These are phyloP conservation scores for Lactifluus volemus DNA, from an alignment of 768 basidiomycete genomes.

Conservation along the genomic window DNA sequence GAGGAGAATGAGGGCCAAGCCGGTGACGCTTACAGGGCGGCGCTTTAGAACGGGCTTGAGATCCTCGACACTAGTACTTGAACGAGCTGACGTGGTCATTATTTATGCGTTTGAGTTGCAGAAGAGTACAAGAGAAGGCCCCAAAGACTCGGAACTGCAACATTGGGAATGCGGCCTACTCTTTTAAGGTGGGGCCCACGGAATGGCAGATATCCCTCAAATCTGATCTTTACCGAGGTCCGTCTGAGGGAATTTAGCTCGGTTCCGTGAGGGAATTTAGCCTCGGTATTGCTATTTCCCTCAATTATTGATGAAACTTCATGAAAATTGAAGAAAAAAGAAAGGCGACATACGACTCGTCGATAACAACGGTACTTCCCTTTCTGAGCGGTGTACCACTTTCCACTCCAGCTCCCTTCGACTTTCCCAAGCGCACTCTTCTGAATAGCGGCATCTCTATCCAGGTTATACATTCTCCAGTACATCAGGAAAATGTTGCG, in stretches of 20 bases:
- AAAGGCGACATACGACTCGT: too few relatives aligned
- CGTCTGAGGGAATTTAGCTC: neutral
- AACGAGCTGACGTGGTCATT: neutral
- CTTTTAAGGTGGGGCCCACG: neutral
- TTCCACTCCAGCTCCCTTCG: neutral
- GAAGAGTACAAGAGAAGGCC: neutral
- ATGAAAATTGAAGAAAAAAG: too few relatives aligned
- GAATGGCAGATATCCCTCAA: neutral
- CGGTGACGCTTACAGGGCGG: neutral
- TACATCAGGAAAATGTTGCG: too few relatives aligned
- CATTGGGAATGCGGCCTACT: neutral
- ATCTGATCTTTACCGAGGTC: neutral
- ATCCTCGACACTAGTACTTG: neutral
- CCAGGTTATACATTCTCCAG: neutral
- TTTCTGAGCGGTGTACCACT: neutral
- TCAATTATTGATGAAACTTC: too few relatives aligned
- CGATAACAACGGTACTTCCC: too few relatives aligned
- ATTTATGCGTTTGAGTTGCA: neutral
- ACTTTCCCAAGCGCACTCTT: neutral
- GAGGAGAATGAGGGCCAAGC: conserved; percentile 22
- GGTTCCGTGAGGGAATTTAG: too few relatives aligned
- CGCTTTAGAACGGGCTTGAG: neutral
- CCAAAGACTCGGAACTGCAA: too few relatives aligned
- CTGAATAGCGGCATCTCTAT: neutral
- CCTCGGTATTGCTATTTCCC: too few relatives aligned